Evolutionary conservation across 1,139 yeast species (phyloP), one percentile per base, ranked within the genome.

Genomic region (Suhomyces bribrorum): DNA sequence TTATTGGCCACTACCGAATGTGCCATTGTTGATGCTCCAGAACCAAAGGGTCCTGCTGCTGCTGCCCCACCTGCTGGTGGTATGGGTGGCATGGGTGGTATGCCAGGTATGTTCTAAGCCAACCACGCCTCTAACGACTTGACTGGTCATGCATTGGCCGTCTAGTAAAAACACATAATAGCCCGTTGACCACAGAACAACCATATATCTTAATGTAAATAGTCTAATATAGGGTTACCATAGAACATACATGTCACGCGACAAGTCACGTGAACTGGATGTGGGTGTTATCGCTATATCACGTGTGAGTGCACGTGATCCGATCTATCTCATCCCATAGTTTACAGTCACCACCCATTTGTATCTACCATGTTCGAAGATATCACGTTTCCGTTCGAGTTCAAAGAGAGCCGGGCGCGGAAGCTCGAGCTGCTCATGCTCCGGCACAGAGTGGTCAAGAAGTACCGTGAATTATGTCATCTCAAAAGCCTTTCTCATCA

Each of bases 1-100:
- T 78, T 92, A 65, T 80, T 92, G 66, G 98, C 97, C 52, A 94
- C 98, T 42, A 92, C 98, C 49, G 99, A 92, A 74, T 94, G 97
- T 69, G 97, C 97, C 50, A 88, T 92, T 61, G 97, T 90, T 46
- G 97, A 90, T 57, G 96, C 95, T 56, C 97, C 97, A 54, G 90
- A 86, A 70, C 95, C 92, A 55, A 78, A 86, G 66, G 76, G 82
- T 52, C 68, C 84, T 49, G 79, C 89, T 49, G 76, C 86, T 44
- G 55, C 69, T 36, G 74, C 80, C 48, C 77, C 81, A 51, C 76
- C 79, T 41, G 77, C 78, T 43, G 79, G 79, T 48, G 73, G 73
- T 40, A 69, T 69, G 75, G 69, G 68, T 37, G 63, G 63, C 15
- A 18, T 18, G 22, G 22, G 35, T 16, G 39, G 39, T 16, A 59